A percentile compares a stretch with the other conserved stretches of the same genome.
Evolutionary conservation across 192 early-diverging fungal species (phyloP).

Genomic region (Gonapodya sp.): DNA sequence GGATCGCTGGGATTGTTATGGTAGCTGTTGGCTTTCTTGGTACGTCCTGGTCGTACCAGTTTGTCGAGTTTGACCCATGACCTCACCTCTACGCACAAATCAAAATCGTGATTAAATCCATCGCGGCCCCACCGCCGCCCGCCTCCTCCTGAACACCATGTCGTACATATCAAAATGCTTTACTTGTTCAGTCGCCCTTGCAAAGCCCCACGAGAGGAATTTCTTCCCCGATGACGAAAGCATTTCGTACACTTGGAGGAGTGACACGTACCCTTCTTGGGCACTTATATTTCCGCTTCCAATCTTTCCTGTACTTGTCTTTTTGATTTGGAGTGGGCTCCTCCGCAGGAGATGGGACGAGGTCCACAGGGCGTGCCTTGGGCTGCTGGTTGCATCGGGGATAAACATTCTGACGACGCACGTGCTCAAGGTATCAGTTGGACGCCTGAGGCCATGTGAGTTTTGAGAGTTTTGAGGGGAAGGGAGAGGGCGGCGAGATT

Average conservation of each 20-base stretch:
- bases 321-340: neutral
- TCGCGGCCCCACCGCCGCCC: no score
- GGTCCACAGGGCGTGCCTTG: neutral
- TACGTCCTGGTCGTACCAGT: neutral
- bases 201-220: neutral
- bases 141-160: neutral
- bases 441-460: neutral
- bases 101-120: no score
- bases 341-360: neutral
- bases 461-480: neutral
- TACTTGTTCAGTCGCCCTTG: neutral
- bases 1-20: neutral
- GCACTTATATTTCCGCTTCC: neutral
- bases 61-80: neutral
- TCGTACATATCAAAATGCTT: no score
- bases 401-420: neutral
- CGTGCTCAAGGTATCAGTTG: neutral
- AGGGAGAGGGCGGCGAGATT: neutral
- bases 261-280: neutral
- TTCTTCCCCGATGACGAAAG: neutral
- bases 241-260: neutral
- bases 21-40: neutral
- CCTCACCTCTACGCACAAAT: neutral
- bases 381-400: neutral
- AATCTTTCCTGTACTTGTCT: neutral